These are phyloP conservation scores for Aspergillus thermomutatus DNA, from an alignment of 2,329 filamentous ascomycete species.

Conservation along the genomic window DNA sequence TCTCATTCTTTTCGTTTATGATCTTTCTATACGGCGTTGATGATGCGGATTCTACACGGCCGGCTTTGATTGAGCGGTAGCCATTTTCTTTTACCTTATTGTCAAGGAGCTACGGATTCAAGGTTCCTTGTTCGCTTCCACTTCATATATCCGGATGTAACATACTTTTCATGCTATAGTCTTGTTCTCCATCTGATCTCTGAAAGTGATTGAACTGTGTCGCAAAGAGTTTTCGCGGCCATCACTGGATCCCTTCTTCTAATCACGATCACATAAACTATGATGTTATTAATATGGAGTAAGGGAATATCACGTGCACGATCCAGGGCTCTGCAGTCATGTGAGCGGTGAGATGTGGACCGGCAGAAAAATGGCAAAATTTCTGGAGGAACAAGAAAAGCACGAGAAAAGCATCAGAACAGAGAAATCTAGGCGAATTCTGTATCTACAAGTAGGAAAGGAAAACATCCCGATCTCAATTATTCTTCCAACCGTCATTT, in stretches of 20 bases:
- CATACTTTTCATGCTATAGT: constrained; percentile 5
- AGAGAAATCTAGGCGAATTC: not conserved
- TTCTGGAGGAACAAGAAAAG: constrained; percentile 12
- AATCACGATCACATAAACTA: not conserved
- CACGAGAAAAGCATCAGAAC: not conserved
- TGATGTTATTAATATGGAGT: not conserved
- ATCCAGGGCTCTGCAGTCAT: constrained; percentile 19
- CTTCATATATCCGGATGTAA: not conserved
- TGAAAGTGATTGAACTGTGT: not conserved
- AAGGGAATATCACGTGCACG: constrained; percentile 1
- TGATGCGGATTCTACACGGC: not conserved
- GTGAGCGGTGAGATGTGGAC: constrained; percentile 24
- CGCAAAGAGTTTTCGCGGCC: not conserved
- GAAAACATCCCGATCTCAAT: not conserved
- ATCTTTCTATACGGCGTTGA: not conserved
- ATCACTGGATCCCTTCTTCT: not conserved
- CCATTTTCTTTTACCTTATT: not conserved
- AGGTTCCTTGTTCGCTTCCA: constrained; percentile 4
- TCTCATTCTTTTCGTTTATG: not conserved
- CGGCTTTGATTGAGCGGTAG: not conserved
- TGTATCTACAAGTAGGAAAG: not conserved
- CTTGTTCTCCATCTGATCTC: not conserved
- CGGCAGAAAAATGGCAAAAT: constrained; percentile 18
- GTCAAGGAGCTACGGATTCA: constrained; percentile 3
- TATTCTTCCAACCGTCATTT: not conserved